phyloP scores from a whole-genome alignment of 371 early-diverging fungal genomes.

The Mortierella sp. region DNA sequence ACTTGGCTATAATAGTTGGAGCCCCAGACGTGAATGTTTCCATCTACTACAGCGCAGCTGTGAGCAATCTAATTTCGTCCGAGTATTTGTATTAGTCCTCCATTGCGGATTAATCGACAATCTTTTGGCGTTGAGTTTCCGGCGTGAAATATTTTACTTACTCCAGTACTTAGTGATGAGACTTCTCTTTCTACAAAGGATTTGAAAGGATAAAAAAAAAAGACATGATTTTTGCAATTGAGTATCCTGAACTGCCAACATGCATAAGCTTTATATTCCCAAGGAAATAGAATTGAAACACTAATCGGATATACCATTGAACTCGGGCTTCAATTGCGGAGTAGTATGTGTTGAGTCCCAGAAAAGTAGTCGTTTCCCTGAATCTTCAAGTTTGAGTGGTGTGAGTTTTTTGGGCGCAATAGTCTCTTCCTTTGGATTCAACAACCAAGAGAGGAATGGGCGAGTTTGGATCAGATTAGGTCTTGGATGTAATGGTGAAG shows the following conservation, averaged over 20 bases:
- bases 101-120: not conserved
- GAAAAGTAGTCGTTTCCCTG: slow-evolving; percentile 35
- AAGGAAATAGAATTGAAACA: too few relatives aligned
- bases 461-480: slow-evolving; percentile 27
- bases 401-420: slow-evolving; percentile 35
- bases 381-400: slow-evolving; percentile 37
- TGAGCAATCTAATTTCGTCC: slow-evolving; percentile 37
- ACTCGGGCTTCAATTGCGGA: slow-evolving; percentile 50
- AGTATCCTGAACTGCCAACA: not conserved
- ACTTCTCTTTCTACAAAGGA: slow-evolving; percentile 30
- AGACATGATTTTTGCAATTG: not conserved
- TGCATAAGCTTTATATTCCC: too few relatives aligned
- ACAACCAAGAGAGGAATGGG: slow-evolving; percentile 43
- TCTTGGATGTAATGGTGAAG: not conserved
- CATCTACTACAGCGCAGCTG: slow-evolving; percentile 53
- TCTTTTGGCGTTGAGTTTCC: not conserved
- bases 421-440: slow-evolving; percentile 54
- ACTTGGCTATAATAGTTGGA: slow-evolving; percentile 57
- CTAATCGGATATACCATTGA: slow-evolving; percentile 35
- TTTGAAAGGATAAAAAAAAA: not conserved
- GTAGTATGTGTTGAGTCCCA: slow-evolving; percentile 56
- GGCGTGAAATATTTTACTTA: slow-evolving; percentile 12
- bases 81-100: not conserved
- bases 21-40: slow-evolving; percentile 56
- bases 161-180: slow-evolving; percentile 48